Evolutionary conservation across 2,329 filamentous ascomycete genomes (phyloP), one percentile per base, ranked within the genome.

Genomic region (Xylaria sp.): DNA sequence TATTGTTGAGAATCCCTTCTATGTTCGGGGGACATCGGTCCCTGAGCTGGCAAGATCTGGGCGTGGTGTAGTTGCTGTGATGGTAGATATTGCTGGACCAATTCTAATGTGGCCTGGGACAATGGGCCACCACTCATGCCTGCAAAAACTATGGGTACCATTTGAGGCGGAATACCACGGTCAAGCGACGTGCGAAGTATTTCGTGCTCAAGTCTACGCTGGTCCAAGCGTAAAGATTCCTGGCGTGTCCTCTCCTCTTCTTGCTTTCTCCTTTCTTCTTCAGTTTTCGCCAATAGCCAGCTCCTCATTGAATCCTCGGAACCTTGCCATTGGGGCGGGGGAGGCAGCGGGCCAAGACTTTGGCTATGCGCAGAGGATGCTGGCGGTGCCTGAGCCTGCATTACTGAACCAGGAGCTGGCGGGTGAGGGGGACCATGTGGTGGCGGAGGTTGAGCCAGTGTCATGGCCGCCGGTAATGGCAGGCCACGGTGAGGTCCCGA

Each of bases 141-240:
- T 13, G 90, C 88, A 79, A 94, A 94, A 28, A 94, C 89, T 68
- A 93, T 82, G 7, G 92, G 92, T 31, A 94, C 86, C 86, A 94
- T 88, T 44, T 90, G 86, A 13, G 92, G 91, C 10, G 92, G 92
- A 60, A 94, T 89, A 12, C 92, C 91, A 46, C 90, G 89, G 63
- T 86, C 84, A 63, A 94, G 79, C 2, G 91, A 92, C 25, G 91
- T 89, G 64, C 87, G 84, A 66, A 94, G 81, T 81, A 94, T 94
- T 55, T 89, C 89, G 76, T 91, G 88, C 80, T 94, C 92, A 65
- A 93, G 85, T 75, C 86, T 90, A 56, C 92, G 85, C 80, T 92
- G 91, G 80, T 94, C 92, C 39, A 94, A 81, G 31, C 89, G 89
- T 52, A 92, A 81, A 39, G 84, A 82, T 79, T 93, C 92, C 74